Conservation (phyloP, 805 yeast genomes). For the Lachancea quebecensis region DNA sequence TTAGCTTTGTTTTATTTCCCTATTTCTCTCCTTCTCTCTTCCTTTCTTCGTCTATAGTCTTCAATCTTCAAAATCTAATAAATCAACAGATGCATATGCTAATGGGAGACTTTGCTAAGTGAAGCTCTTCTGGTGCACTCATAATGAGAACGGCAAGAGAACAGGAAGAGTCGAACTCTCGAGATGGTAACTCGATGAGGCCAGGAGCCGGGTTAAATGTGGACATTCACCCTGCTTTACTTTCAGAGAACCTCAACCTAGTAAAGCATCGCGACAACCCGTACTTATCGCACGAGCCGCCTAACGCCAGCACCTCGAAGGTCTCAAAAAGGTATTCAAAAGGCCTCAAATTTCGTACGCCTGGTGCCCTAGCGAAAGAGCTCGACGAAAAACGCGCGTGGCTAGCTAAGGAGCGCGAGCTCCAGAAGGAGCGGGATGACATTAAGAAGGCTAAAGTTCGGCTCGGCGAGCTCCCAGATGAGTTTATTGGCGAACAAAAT, state of each 20-base stretch:
- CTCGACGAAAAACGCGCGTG: conserved; percentile 14
- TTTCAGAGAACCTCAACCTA: conserved; percentile 26
- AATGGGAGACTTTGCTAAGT: too few species aligned
- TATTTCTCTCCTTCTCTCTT: too few species aligned
- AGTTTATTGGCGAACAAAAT: conserved; percentile 45
- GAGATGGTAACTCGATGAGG: neutral
- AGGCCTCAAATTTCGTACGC: conserved; percentile 40
- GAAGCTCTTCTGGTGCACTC: neutral
- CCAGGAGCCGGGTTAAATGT: conserved; percentile 20
- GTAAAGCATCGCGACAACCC: conserved; percentile 25
- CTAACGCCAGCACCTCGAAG: conserved; percentile 1
- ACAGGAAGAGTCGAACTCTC: neutral
- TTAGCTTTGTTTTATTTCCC: too few species aligned
- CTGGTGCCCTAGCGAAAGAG: conserved; percentile 40
- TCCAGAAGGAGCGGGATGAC: conserved; percentile 12
- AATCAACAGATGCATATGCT: too few species aligned
- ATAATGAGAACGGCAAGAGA: neutral
- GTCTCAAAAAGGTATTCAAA: conserved; percentile 12
- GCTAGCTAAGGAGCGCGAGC: conserved; percentile 2
- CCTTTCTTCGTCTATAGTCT: too few species aligned
- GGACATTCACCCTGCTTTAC: conserved; percentile 26
- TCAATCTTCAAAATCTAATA: too few species aligned
- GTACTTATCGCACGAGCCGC: conserved; percentile 16
- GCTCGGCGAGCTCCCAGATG: conserved; percentile 42
- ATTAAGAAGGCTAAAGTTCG: conserved; percentile 38